A percentile compares a stretch with the other conserved stretches of the same genome.
These are phyloP conservation scores for Penicillium maclennaniae DNA, from an alignment of 495 filamentous ascomycete species.

Conservation along the genomic window DNA sequence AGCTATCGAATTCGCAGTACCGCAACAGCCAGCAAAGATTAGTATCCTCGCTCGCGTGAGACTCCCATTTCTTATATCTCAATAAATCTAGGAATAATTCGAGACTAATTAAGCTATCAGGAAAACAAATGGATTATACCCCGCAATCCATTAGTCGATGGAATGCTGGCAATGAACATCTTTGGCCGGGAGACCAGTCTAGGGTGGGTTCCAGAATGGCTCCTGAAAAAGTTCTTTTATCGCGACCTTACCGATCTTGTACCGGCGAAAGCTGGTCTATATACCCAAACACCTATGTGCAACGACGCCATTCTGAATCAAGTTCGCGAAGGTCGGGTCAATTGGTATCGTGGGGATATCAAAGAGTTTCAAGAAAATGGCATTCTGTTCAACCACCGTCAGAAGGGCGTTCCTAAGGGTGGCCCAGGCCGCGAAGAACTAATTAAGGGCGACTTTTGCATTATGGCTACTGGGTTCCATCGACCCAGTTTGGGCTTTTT, in stretches of 20 bases:
- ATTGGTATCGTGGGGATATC: constrained; percentile 80
- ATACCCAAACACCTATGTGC: constrained; percentile 79
- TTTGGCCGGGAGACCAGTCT: constrained; percentile 71
- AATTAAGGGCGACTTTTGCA: constrained; percentile 68
- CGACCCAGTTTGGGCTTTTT: constrained; percentile 70
- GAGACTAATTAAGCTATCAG: not conserved
- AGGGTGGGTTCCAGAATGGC: constrained; percentile 71
- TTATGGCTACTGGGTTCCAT: constrained; percentile 80
- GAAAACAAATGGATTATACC: constrained; percentile 90
- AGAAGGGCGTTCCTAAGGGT: constrained; percentile 65
- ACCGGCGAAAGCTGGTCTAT: constrained; percentile 63
- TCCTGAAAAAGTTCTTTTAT: constrained; percentile 78
- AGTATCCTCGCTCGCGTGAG: constrained; percentile 62
- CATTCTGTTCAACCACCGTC: constrained; percentile 63
- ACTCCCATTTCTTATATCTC: too few relatives aligned
- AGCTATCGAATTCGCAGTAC: constrained; percentile 73
- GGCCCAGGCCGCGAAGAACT: constrained; percentile 62
- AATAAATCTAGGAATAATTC: too few relatives aligned
- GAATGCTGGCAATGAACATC: constrained; percentile 70
- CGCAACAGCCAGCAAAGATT: constrained; percentile 60
- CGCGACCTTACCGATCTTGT: constrained; percentile 74
- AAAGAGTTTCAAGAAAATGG: constrained; percentile 59
- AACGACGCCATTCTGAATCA: constrained; percentile 76
- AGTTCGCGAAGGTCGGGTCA: constrained; percentile 65
- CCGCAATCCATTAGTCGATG: constrained; percentile 68